phyloP scores from a whole-genome alignment of 805 yeast species.

The Starmerella bombicola region DNA sequence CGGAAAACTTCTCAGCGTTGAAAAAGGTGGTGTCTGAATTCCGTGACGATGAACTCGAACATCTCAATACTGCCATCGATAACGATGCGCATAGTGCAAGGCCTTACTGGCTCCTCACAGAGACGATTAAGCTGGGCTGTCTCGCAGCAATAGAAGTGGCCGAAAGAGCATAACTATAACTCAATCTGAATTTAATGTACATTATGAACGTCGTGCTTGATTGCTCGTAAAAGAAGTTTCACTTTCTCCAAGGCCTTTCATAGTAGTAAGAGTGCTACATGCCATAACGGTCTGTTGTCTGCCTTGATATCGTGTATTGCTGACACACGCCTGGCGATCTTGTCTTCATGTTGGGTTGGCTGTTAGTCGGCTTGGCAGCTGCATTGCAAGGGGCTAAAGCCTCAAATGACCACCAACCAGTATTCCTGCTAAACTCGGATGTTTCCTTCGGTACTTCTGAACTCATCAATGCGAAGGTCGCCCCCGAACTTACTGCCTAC shows the following conservation, averaged over 20 bases:
- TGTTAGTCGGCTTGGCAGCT: slow-evolving; percentile 7
- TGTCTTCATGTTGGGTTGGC: slow-evolving; percentile 7
- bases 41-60: slow-evolving; percentile 91
- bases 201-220: too few species aligned
- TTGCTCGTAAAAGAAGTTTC: too few species aligned
- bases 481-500: slow-evolving; percentile 17
- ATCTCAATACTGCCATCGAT: slow-evolving; percentile 82
- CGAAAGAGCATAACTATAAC: slow-evolving; percentile 47
- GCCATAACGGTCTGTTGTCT: too few species aligned
- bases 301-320: too few species aligned
- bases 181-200: too few species aligned
- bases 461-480: slow-evolving; percentile 10
- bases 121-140: slow-evolving; percentile 71
- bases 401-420: slow-evolving; percentile 15
- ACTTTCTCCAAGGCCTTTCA: too few species aligned
- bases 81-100: slow-evolving; percentile 87
- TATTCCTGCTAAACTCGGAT: slow-evolving; percentile 17
- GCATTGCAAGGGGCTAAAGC: slow-evolving; percentile 8
- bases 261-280: too few species aligned
- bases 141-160: slow-evolving; percentile 85
- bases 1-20: slow-evolving; percentile 47
- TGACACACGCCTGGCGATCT: too few species aligned
- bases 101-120: slow-evolving; percentile 82
- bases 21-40: slow-evolving; percentile 56
- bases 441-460: slow-evolving; percentile 6